Conservation (phyloP, 2,329 filamentous ascomycete genomes). For the Anthostomella pinea region DNA sequence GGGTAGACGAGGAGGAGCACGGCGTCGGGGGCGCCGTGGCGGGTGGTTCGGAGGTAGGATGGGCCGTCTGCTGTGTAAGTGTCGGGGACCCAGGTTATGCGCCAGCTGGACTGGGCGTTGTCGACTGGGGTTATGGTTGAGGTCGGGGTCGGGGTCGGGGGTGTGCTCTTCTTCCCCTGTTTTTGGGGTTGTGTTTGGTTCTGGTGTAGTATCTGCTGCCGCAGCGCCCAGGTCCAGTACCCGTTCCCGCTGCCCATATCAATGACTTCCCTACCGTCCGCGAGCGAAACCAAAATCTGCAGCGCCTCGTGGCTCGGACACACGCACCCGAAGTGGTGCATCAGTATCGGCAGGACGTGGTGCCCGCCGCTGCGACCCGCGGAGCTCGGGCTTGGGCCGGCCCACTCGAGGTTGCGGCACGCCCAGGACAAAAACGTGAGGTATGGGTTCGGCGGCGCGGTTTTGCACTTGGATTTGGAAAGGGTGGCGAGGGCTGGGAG, state of each 20-base stretch:
- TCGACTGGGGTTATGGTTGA: conserved; percentile 60
- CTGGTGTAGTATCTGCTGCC: conserved; percentile 52
- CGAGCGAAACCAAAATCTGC: conserved; percentile 55
- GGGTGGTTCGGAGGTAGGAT: conserved; percentile 50
- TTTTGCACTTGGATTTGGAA: conserved; percentile 33
- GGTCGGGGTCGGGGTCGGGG: conserved; percentile 30
- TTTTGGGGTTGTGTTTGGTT: conserved; percentile 21
- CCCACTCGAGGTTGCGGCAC: conserved; percentile 62
- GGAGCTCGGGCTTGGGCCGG: conserved; percentile 54
- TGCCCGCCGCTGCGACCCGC: conserved; percentile 51
- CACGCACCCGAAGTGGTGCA: conserved; percentile 76
- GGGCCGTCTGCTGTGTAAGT: conserved; percentile 61
- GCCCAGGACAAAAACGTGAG: conserved; percentile 66
- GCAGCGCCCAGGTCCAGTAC: conserved; percentile 73
- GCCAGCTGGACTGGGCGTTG: conserved; percentile 65
- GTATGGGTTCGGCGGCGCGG: conserved; percentile 57
- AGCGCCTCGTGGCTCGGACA: conserved; percentile 67
- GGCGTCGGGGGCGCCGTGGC: conserved; percentile 47
- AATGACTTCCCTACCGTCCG: conserved; percentile 52
- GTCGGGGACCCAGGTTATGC: conserved; percentile 66
- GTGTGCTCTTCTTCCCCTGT: too few relatives aligned
- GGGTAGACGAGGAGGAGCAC: conserved; percentile 72
- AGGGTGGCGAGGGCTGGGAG: conserved; percentile 40
- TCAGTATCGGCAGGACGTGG: conserved; percentile 68
- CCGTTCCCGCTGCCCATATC: conserved; percentile 72